Percentiles rank a stretch among this genome's conserved stretches.
These are phyloP conservation scores for Backusella morwellensis DNA, from an alignment of 192 early-diverging fungal species.

Conservation along the genomic window DNA sequence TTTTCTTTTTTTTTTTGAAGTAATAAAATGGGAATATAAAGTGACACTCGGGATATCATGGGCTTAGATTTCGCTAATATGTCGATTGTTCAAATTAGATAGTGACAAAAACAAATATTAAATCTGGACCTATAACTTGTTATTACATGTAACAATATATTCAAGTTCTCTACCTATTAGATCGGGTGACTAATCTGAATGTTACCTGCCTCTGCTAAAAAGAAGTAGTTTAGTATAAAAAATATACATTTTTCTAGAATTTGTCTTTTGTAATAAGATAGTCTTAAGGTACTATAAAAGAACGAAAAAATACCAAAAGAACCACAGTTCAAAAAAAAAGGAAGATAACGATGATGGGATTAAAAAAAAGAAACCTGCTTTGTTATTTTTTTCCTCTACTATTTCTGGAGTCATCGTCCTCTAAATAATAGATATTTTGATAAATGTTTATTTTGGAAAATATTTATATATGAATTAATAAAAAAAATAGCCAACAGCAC, in stretches of 20 bases:
- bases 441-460: not conserved
- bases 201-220: not conserved
- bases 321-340: not conserved
- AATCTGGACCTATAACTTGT: not conserved
- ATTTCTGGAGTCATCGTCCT: not conserved
- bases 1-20: too few species aligned
- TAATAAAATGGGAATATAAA: not conserved
- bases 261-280: not conserved
- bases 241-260: not conserved
- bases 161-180: conserved; percentile 6
- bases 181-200: not conserved
- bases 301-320: not conserved
- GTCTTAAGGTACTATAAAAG: not conserved
- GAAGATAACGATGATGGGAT: not conserved
- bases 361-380: not conserved
- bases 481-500: not conserved
- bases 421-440: not conserved
- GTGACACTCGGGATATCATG: too few species aligned
- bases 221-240: not conserved
- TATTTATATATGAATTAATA: not conserved
- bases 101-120: not conserved
- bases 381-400: not conserved
- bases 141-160: not conserved
- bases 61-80: not conserved
- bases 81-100: not conserved